Evolutionary conservation across 2,329 filamentous ascomycete species (phyloP), one percentile per base, ranked within the genome.

Genomic region (Huntiella savannae): DNA sequence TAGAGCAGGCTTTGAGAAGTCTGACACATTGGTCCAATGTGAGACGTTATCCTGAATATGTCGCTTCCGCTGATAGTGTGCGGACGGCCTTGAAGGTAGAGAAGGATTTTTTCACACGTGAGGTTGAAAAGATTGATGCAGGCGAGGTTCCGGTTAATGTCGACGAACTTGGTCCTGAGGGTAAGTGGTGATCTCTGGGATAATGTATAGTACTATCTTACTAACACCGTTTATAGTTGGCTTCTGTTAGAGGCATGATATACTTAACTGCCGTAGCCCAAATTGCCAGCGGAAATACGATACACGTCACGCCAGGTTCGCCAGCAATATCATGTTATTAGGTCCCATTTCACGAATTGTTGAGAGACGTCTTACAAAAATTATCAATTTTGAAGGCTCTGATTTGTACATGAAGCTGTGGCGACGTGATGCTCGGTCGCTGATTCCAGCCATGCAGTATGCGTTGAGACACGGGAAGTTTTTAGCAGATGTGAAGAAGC

Each of bases 1-100:
- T 95, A 5, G 91, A 98, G 62, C 87, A 95, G 65, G 86, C 85
- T 1, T 67, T 96, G 39, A 70, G 91, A 38, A 84, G 82, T 37
- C 62, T 98, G 52, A 95, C 88, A 45, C 86, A 95, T 60, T 98
- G 91, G 86, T 84, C 83, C 67, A 94, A 95, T 60, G 66, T 94
- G 54, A 73, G 83, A 48, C 65, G 75, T 52, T 95, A 92, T 57
- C 82, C 82, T 15, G 81, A 86, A 49, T 74, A 79, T 49, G 83
- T 94, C 71, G 77, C 69, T 15, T 57, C 60, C 33, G 60, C 64
- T 10, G 72, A 71, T 49, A 46, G 49, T 13, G 48, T 49, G 11
- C 33, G 48, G 13, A 37, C 48, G 5, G 48, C 48, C 4, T 17
- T 49, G 7, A 49, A 41, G 37, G 40, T 42, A 4, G 44, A 86